Evolutionary conservation across 129 eudicot species (phyloP), one percentile per base, ranked within the genome.

Genomic region (Saussurea involucrata): DNA sequence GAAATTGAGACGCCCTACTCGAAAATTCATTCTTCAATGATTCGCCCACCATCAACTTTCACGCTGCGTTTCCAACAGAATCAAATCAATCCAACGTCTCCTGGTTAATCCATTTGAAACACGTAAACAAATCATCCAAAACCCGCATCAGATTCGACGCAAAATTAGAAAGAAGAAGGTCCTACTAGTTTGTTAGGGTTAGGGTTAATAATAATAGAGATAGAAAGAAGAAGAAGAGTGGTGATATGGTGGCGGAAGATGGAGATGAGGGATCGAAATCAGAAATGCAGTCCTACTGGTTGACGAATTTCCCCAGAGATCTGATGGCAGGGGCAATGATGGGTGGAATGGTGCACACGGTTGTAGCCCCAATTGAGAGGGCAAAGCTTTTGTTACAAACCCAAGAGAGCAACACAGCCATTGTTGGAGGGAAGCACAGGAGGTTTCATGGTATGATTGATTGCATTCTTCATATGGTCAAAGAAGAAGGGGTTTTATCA

Each of bases 301-400:
- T 83, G 83, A 76, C 90, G 18, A 91, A 83, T 67, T 95, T 95
- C 75, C 89, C 93, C 25, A 85, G 93, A 57, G 98, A 95, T 88
- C 89, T 95, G 42, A 78, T 90, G 84, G 92, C 98, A 29, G 97
- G 97, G 25, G 96, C 96, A 53, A 66, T 91, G 44, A 89, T 95
- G 96, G 98, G 98, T 21, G 96, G 98, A 8, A 84, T 83, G 85
- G 97, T 95, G 72, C 98, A 95, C 81, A 91, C 98, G 33, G 88
- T 91, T 66, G 97, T 95, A 60, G 97, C 98, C 58, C 98, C 98
- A 17, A 91, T 91, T 65, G 98, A 95, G 74, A 89, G 98, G 79
- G 88, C 98, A 0, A 95, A 95, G 87, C 88, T 95, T 25, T 78
- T 95, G 58, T 80, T 95, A 20, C 98, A 95, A 66, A 95, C 98